phyloP scores from a whole-genome alignment of 2,329 filamentous ascomycete genomes.

The Decorospora gaudefroyi region DNA sequence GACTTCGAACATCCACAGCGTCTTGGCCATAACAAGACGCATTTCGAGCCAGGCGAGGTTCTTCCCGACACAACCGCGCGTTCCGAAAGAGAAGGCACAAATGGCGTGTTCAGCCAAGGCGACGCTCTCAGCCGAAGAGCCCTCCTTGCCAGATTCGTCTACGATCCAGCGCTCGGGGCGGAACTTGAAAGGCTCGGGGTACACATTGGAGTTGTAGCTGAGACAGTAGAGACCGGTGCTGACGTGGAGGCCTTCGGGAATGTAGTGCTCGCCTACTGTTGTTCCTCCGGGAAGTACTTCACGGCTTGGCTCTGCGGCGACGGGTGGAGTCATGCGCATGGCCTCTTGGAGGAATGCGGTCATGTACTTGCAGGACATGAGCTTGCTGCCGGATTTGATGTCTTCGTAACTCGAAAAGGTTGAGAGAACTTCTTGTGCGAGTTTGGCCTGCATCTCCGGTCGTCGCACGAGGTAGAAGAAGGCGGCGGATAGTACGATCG shows the following conservation, averaged over 20 bases:
- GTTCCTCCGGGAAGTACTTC: constrained; percentile 29
- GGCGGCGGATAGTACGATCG: constrained; percentile 22
- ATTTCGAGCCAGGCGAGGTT: constrained; percentile 38
- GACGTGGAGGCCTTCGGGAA: constrained; percentile 23
- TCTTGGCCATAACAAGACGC: constrained; percentile 34
- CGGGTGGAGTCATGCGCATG: constrained; percentile 30
- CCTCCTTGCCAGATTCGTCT: constrained; percentile 15
- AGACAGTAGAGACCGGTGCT: constrained; percentile 24
- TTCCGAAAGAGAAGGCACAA: constrained; percentile 34
- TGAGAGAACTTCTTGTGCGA: constrained; percentile 23
- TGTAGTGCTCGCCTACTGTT: constrained; percentile 23
- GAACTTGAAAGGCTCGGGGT: constrained; percentile 29
- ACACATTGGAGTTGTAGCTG: constrained; percentile 22
- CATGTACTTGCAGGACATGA: constrained; percentile 29
- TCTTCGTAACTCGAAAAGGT: constrained; percentile 26
- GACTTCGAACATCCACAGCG: constrained; percentile 29
- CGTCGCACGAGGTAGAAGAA: constrained; percentile 29
- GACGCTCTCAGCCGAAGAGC: constrained; percentile 21
- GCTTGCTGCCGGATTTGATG: constrained; percentile 22
- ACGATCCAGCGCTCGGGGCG: constrained; percentile 36
- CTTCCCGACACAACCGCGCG: constrained; percentile 40
- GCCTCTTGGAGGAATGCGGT: constrained; percentile 29
- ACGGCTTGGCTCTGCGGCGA: constrained; percentile 25
- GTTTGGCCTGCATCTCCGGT: constrained; percentile 20
- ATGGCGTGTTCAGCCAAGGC: constrained; percentile 21